Evolutionary conservation across 208 protist species (phyloP).

Genomic region (Herpetomonas tarakana): DNA sequence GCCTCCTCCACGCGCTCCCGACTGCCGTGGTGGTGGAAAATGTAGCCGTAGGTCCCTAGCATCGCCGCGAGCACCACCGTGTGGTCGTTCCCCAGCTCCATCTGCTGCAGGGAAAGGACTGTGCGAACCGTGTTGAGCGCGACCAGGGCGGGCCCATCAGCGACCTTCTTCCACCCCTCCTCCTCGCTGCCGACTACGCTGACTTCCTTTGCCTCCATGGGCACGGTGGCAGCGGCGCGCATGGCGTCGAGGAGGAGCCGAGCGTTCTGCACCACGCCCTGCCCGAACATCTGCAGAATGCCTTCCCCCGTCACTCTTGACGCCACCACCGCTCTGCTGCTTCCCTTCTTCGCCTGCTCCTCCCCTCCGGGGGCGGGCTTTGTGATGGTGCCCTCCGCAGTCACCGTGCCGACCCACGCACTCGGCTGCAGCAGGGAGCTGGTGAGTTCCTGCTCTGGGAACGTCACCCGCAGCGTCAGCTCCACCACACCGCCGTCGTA

Average conservation of each 20-base stretch:
- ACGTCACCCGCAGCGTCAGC: slow-evolving; percentile 25
- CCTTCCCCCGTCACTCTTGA: slow-evolving; percentile 35
- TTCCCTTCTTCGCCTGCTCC: background rate
- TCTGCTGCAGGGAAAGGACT: slow-evolving; percentile 25
- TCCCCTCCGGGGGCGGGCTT: background rate
- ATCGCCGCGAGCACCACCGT: slow-evolving; percentile 38
- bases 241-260: slow-evolving; percentile 23
- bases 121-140: slow-evolving; percentile 23
- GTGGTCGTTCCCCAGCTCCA: slow-evolving; percentile 31
- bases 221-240: slow-evolving; percentile 19
- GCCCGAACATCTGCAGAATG: slow-evolving; percentile 34
- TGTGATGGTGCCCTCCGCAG: slow-evolving; percentile 23
- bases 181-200: background rate
- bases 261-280: slow-evolving; percentile 17
- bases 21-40: slow-evolving; percentile 42
- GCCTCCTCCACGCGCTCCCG: slow-evolving; percentile 28
- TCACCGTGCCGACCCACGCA: slow-evolving; percentile 47
- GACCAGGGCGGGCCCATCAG: slow-evolving; percentile 29
- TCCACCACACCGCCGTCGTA: slow-evolving; percentile 23
- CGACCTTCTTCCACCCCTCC: slow-evolving; percentile 31
- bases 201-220: slow-evolving; percentile 26
- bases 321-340: background rate
- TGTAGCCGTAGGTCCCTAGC: slow-evolving; percentile 47
- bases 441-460: slow-evolving; percentile 55
- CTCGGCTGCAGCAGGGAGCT: slow-evolving; percentile 40